phyloP scores from a whole-genome alignment of 108 stramenopile species.

The Aurantiochytrium sp. region DNA sequence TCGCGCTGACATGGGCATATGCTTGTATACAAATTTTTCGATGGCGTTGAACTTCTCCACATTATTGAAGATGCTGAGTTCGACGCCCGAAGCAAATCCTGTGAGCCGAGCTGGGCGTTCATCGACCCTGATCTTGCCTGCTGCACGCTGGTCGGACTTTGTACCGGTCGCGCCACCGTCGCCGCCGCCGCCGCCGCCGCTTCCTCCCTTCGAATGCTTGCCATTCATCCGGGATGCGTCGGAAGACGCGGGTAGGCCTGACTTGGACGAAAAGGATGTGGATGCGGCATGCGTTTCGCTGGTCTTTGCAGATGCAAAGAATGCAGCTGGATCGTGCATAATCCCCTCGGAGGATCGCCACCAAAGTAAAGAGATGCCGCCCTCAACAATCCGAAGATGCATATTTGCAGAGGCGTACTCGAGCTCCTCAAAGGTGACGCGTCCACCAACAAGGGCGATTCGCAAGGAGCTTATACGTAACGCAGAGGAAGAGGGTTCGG shows the following conservation, averaged over 20 bases:
- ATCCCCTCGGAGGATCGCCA: not conserved
- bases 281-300: too few species aligned
- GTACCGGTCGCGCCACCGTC: not conserved
- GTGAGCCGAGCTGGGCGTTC: not conserved
- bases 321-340: not conserved
- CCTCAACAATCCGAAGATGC: slow-evolving; percentile 6
- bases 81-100: not conserved
- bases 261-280: too few species aligned
- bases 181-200: not conserved
- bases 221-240: too few species aligned
- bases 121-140: not conserved
- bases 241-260: too few species aligned
- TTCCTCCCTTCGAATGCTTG: too few species aligned
- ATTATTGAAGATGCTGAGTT: slow-evolving; percentile 7
- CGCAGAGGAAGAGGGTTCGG: not conserved
- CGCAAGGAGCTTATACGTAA: not conserved
- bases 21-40: not conserved
- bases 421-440: slow-evolving; percentile 3
- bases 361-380: not conserved
- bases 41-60: not conserved
- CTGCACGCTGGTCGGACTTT: not conserved
- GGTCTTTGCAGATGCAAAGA: not conserved
- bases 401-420: slow-evolving; percentile 18
- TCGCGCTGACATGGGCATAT: not conserved
- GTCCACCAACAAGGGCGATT: not conserved